phyloP scores from a whole-genome alignment of 73 alveolate genomes.

The Effrenium voratum region DNA sequence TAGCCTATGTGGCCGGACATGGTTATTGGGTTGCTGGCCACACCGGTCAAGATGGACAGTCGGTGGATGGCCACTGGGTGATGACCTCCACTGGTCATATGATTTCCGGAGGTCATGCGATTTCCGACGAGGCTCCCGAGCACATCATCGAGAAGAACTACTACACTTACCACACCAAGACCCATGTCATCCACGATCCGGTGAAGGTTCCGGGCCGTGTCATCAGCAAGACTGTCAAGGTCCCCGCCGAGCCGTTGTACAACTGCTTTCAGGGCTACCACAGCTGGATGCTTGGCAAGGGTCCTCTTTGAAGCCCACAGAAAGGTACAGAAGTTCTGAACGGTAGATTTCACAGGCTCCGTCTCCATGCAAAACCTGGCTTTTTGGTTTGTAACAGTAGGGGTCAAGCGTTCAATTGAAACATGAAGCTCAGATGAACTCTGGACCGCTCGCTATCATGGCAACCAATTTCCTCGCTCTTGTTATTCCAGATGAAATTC shows the following conservation, averaged over 20 bases:
- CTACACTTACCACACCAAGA: constrained; percentile 57
- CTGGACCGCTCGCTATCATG: too few relatives aligned
- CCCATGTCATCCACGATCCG: constrained; percentile 70
- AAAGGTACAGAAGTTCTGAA: too few relatives aligned
- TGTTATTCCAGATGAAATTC: too few relatives aligned
- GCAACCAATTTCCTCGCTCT: too few relatives aligned
- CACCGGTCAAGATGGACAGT: constrained; percentile 8
- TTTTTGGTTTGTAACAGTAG: too few relatives aligned
- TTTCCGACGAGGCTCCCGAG: neutral
- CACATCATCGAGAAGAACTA: constrained; percentile 80
- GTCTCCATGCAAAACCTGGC: too few relatives aligned
- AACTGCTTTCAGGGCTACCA: constrained; percentile 50
- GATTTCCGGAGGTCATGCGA: neutral
- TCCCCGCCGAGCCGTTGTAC: constrained; percentile 46
- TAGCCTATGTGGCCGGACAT: too few relatives aligned
- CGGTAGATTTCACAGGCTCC: too few relatives aligned
- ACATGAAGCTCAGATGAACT: too few relatives aligned
- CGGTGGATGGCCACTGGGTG: neutral
- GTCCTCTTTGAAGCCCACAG: too few relatives aligned
- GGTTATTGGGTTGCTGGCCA: constrained; percentile 27
- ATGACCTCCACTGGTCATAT: neutral
- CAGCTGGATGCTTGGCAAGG: too few relatives aligned
- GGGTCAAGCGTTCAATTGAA: too few relatives aligned
- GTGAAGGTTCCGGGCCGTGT: constrained; percentile 42
- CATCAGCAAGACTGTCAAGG: neutral